Conservation (phyloP, 2,329 filamentous ascomycete genomes). For the Fusarium decemcellulare region DNA sequence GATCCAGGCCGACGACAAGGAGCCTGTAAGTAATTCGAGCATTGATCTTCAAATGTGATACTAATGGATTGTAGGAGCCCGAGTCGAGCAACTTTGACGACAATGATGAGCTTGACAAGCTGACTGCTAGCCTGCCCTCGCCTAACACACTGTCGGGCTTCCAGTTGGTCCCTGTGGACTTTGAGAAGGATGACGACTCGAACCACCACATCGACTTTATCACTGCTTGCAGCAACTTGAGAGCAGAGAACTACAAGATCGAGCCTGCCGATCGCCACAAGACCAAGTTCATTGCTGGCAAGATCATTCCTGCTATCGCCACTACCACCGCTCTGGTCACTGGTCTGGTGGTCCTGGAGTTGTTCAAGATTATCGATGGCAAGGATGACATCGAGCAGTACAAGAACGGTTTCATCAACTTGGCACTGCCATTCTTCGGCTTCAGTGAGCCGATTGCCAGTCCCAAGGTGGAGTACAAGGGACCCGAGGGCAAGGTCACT, state of each 20-base stretch:
- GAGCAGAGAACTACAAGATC: conserved; percentile 98
- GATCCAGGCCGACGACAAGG: conserved; percentile 96
- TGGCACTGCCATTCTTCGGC: conserved; percentile 96
- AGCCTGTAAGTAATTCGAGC: conserved; percentile 72
- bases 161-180: conserved; percentile 92
- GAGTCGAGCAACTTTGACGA: conserved; percentile 83
- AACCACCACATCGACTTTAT: conserved; percentile 99
- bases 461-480: conserved; percentile 91
- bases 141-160: conserved; percentile 88
- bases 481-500: conserved; percentile 82
- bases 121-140: conserved; percentile 80
- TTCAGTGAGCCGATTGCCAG: conserved; percentile 98
- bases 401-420: conserved; percentile 99
- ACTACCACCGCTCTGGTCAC: conserved; percentile 97
- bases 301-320: conserved; percentile 98
- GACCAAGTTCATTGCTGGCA: conserved; percentile 99
- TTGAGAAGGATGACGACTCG: conserved; percentile 98
- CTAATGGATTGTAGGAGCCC: conserved; percentile 72
- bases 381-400: conserved; percentile 98
- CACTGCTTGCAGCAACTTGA: conserved; percentile 94
- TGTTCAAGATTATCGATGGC: conserved; percentile 97
- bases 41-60: not conserved
- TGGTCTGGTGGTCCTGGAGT: conserved; percentile 90
- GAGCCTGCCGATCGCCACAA: conserved; percentile 92
- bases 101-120: conserved; percentile 79